These are phyloP conservation scores for Metarhizium robertsii DNA, from an alignment of 2,329 filamentous ascomycete genomes.

Conservation along the genomic window DNA sequence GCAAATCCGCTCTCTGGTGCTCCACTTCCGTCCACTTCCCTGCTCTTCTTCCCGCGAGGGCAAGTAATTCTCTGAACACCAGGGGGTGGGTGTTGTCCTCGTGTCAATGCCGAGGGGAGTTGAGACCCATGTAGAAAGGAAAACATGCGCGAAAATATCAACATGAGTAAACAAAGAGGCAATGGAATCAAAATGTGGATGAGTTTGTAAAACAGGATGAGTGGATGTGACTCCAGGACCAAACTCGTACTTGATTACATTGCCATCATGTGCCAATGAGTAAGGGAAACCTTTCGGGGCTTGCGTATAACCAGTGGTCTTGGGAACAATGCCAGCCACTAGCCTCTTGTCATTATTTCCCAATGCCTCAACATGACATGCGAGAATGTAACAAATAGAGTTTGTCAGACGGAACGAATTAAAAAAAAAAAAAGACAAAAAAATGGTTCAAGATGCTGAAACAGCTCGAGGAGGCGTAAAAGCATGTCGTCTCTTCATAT, in stretches of 20 bases:
- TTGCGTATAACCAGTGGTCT: background rate
- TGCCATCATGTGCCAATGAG: background rate
- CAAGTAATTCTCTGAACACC: background rate
- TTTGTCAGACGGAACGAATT: too few relatives aligned
- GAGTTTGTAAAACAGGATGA: background rate
- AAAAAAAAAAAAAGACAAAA: background rate
- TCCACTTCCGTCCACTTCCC: background rate
- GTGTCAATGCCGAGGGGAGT: background rate
- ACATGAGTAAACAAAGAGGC: background rate
- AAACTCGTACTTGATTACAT: background rate
- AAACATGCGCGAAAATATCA: background rate
- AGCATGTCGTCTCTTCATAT: slow-evolving; percentile 5
- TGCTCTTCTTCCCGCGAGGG: background rate
- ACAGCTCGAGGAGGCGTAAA: background rate
- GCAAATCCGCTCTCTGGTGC: background rate
- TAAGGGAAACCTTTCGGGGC: background rate
- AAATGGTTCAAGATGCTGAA: slow-evolving; percentile 2
- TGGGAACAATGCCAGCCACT: background rate
- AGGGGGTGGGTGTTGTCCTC: background rate
- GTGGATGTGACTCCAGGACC: background rate
- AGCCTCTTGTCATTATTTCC: background rate
- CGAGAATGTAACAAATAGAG: background rate
- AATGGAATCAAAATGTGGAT: background rate
- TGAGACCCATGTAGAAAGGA: background rate
- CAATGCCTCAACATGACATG: background rate